Base-by-base conservation (phyloP, 495 filamentous ascomycete species). In the Aspergillus hancockii region DNA sequence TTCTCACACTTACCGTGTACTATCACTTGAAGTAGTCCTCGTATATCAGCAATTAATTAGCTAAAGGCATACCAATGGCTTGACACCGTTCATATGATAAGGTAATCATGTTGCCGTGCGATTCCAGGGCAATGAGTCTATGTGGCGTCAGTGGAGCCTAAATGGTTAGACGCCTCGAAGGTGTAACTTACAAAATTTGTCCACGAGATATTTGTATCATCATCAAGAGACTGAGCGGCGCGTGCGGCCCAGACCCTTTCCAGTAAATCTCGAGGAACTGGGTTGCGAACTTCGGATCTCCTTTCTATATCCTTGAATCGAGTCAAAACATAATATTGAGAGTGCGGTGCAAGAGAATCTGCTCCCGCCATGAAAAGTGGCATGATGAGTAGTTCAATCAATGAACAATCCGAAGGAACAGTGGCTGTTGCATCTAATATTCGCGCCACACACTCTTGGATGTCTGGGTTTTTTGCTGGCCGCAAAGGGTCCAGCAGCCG, bases 341-440 rank as follows among this genome's bases (percentile, higher is more conserved):
- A 69, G 53, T 72, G 69, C 1, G 63, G 59, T 12, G 69, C 66
- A 6, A 76, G 55, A 13, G 59, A 66, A 53, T 76, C 74, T 1
- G 69, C 65, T 9, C 74, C 74, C 16, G 72, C 72, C 64, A 76
- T 72, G 40, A 76, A 76, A 0, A 76, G 53, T 16, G 74, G 74
- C 31, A 76, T 56, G 0, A 76, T 68, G 40, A 67, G 25, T 10
- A 76, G 60, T 40, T 76, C 72, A 8, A 71, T 55, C 23, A 76
- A 41, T 0, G 62, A 62, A 28, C 63, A 69, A 1, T 68, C 65
- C 1, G 52, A 25, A 4, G 72, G 67, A 21, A 76, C 66, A n/a
- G 66, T 58, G 14, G 74, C 65, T 6, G 71, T 64, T 5, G 69
- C 67, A 49, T 76, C 69, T 8, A 76, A 32, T 3, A 74, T 71